Evolutionary conservation across 371 early-diverging fungal genomes (phyloP), one percentile per base, ranked within the genome.

Genomic region (Blakeslea trispora): DNA sequence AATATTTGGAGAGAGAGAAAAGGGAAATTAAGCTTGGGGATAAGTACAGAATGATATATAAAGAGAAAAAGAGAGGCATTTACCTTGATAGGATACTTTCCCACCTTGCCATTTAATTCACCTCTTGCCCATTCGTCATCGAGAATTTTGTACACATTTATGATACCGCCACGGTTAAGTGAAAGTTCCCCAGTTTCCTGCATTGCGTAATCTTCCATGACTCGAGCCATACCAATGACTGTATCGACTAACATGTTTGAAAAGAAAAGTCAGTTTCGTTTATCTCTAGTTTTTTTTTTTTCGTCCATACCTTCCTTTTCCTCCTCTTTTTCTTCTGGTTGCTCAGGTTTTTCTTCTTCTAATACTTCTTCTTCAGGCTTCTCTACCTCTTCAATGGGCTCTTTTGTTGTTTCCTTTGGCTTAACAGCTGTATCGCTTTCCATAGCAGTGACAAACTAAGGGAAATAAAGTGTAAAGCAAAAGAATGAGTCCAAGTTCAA

Each of bases 41-140:
- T 28, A 3, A 3, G 28, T 5, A 28, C 7, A 7, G 28, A 7
- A 28, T 28, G 28, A 28, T 28, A 28, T 28, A n/a, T n/a, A n/a
- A n/a, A n/a, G n/a, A n/a, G n/a, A n/a, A n/a, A n/a, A n/a, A n/a
- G n/a, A n/a, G n/a, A 7, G 28, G 3, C 28, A 55, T 46, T 55
- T 79, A 85, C 81, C 70, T 83, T 81, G 39, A 80, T 79, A 14
- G 91, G 92, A 66, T 89, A 86, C 39, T 72, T 67, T 34, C 92
- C 92, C 15, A 75, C 62, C 45, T 77, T 81, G 46, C 90, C 90
- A 60, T 88, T 83, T 53, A 82, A 61, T 59, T 83, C 87, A 42
- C 90, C 92, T 48, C 76, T 69, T 67, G 81, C 78, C 86, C 89
- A 91, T 41, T 85, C 88, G 45, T 82, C 80, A 45, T 86, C 83